A percentile compares a stretch with the other conserved stretches of the same genome.
phyloP scores from a whole-genome alignment of 306 rosid species.

The Mimosa pudica region DNA sequence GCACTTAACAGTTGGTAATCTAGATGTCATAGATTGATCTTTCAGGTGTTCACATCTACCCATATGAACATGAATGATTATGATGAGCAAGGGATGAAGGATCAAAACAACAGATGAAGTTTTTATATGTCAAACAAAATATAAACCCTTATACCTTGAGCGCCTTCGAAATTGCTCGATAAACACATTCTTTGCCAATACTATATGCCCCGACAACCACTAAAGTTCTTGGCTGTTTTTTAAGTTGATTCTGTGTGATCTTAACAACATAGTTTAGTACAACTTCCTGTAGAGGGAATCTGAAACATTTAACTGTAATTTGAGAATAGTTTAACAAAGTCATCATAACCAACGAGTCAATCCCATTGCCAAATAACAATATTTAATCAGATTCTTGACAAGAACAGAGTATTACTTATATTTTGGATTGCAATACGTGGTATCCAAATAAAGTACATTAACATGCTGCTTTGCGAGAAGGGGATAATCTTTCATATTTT shows the following conservation, averaged over 20 bases:
- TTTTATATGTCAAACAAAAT: not conserved
- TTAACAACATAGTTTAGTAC: slow-evolving; percentile 55
- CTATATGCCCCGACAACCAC: slow-evolving; percentile 65
- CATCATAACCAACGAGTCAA: slow-evolving; percentile 15
- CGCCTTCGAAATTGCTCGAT: slow-evolving; percentile 52
- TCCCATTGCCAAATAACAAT: slow-evolving; percentile 12
- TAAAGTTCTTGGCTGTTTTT: slow-evolving; percentile 49
- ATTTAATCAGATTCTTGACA: slow-evolving; percentile 2
- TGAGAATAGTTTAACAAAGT: slow-evolving; percentile 22
- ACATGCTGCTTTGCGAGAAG: slow-evolving; percentile 48
- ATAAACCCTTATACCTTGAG: slow-evolving; percentile 40
- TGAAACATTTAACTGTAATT: slow-evolving; percentile 38
- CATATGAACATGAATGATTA: slow-evolving; percentile 21
- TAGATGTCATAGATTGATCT: slow-evolving; percentile 7
- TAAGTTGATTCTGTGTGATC: slow-evolving; percentile 51
- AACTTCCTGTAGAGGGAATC: slow-evolving; percentile 56
- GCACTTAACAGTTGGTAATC: not conserved
- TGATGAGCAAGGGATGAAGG: slow-evolving; percentile 12
- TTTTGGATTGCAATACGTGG: slow-evolving; percentile 61
- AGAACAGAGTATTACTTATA: slow-evolving; percentile 45
- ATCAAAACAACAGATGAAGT: slow-evolving; percentile 1
- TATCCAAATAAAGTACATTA: slow-evolving; percentile 57
- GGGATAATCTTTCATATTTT: slow-evolving; percentile 46
- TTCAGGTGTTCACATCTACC: not conserved
- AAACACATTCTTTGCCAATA: slow-evolving; percentile 66